A percentile compares a stretch with the other conserved stretches of the same genome.
phyloP scores from a whole-genome alignment of 2,329 filamentous ascomycete species.

The Calcarisporium arbuscula region DNA sequence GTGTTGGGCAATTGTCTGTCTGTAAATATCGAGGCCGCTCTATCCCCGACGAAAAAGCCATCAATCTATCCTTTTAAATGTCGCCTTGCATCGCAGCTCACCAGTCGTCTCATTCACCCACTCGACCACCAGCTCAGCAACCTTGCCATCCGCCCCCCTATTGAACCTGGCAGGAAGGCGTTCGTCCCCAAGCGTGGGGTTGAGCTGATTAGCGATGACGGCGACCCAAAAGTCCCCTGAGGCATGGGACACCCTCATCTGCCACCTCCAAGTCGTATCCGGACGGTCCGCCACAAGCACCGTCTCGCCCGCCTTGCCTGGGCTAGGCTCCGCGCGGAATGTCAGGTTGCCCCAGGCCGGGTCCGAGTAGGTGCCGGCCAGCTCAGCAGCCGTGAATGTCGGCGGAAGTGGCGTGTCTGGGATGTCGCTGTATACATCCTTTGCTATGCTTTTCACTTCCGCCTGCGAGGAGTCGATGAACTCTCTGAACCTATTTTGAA shows the following conservation, averaged over 20 bases:
- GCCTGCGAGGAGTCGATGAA: neutral
- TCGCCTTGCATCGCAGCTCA: too few relatives aligned
- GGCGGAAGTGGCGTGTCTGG: slow-evolving; percentile 29
- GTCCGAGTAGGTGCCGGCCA: slow-evolving; percentile 36
- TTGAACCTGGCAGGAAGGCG: neutral
- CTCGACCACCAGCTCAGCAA: neutral
- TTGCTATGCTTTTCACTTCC: slow-evolving; percentile 5
- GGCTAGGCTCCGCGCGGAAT: slow-evolving; percentile 12
- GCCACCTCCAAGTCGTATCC: slow-evolving; percentile 15
- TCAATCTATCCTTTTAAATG: neutral
- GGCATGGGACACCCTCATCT: slow-evolving; percentile 18
- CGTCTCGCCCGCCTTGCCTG: slow-evolving; percentile 3
- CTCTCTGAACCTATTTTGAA: neutral
- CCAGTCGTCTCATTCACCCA: neutral
- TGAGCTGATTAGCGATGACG: neutral
- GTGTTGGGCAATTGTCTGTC: too few relatives aligned
- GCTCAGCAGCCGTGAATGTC: slow-evolving; percentile 25
- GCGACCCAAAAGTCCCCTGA: slow-evolving; percentile 21
- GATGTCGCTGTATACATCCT: slow-evolving; percentile 28
- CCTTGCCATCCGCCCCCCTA: neutral
- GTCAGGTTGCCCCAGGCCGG: slow-evolving; percentile 29
- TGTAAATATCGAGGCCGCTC: too few relatives aligned
- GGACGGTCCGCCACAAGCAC: slow-evolving; percentile 17
- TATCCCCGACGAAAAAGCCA: too few relatives aligned
- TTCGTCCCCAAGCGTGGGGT: neutral